These are phyloP conservation scores for Maudiozyma humilis DNA, from an alignment of 1,139 yeast species.

Conservation along the genomic window DNA sequence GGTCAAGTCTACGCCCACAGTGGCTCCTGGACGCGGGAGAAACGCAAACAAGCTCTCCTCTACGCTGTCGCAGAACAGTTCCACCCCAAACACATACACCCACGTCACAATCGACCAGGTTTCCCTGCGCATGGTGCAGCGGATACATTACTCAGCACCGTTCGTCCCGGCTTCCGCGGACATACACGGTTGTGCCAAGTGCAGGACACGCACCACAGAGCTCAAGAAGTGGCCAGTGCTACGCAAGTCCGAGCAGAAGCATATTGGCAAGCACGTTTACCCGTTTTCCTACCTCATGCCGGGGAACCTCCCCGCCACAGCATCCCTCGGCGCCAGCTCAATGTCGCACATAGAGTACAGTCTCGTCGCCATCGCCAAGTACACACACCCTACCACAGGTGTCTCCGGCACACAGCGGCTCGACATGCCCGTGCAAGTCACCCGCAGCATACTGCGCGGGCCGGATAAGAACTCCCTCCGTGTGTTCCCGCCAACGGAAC, in stretches of 20 bases:
- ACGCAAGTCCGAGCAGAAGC: slow-evolving; percentile 44
- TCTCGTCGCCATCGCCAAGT: slow-evolving; percentile 54
- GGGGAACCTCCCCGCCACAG: slow-evolving; percentile 81
- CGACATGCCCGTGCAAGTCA: slow-evolving; percentile 62
- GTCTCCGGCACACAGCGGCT: slow-evolving; percentile 33
- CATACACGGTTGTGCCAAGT: slow-evolving; percentile 47
- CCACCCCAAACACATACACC: slow-evolving; percentile 14
- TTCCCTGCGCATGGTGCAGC: slow-evolving; percentile 60
- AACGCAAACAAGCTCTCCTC: slow-evolving; percentile 7
- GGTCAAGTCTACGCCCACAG: neutral
- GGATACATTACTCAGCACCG: slow-evolving; percentile 56
- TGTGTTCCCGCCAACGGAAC: slow-evolving; percentile 91
- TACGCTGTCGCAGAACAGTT: slow-evolving; percentile 7
- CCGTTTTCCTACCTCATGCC: slow-evolving; percentile 92
- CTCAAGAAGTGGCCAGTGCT: slow-evolving; percentile 88
- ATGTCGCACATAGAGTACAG: slow-evolving; percentile 61
- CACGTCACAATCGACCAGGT: slow-evolving; percentile 45
- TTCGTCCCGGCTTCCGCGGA: slow-evolving; percentile 48
- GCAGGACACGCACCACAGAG: slow-evolving; percentile 47
- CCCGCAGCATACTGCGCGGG: slow-evolving; percentile 71
- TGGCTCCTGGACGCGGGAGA: slow-evolving; percentile 6
- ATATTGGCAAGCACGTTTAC: slow-evolving; percentile 68
- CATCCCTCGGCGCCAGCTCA: slow-evolving; percentile 50
- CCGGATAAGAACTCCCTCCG: slow-evolving; percentile 81
- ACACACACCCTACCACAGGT: slow-evolving; percentile 31